phyloP scores from a whole-genome alignment of 2,329 filamentous ascomycete genomes.

The Lachnellula occidentalis region DNA sequence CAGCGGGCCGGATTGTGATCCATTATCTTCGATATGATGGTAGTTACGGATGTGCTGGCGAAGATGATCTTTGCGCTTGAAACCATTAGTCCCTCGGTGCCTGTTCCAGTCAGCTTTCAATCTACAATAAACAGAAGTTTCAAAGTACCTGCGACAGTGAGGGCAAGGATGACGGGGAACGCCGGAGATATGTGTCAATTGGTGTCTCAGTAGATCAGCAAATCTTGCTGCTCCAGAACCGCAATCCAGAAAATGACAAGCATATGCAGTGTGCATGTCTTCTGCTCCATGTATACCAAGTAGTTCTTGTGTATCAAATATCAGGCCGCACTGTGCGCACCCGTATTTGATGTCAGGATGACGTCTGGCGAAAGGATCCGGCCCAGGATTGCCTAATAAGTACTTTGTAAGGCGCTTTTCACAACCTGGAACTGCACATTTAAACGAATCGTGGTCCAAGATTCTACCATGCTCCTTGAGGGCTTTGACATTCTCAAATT shows the following conservation, averaged over 20 bases:
- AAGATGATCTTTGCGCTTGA: conserved; percentile 35
- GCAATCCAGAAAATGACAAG: conserved; percentile 8
- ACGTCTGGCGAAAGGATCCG: background rate
- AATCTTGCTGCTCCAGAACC: background rate
- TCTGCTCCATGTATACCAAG: background rate
- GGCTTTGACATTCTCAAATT: background rate
- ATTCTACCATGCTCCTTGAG: background rate
- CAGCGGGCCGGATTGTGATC: background rate
- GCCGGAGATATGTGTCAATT: conserved; percentile 10
- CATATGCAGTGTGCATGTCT: conserved; percentile 1
- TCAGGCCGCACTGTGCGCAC: conserved; percentile 1
- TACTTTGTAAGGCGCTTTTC: background rate
- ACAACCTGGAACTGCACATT: conserved; percentile 1
- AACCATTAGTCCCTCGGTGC: conserved; percentile 30
- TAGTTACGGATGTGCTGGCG: conserved; percentile 33
- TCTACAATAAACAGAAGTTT: background rate
- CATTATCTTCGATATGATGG: conserved; percentile 29
- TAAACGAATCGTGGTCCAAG: background rate
- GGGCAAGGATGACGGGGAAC: conserved; percentile 25
- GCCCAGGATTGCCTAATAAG: background rate
- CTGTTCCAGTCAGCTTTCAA: background rate
- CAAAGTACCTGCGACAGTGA: conserved; percentile 26
- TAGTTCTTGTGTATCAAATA: background rate
- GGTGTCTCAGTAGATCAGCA: conserved; percentile 23
- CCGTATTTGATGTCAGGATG: background rate